Base-by-base conservation (phyloP, 2,329 filamentous ascomycete genomes). In the Cryphonectria naterciae region DNA sequence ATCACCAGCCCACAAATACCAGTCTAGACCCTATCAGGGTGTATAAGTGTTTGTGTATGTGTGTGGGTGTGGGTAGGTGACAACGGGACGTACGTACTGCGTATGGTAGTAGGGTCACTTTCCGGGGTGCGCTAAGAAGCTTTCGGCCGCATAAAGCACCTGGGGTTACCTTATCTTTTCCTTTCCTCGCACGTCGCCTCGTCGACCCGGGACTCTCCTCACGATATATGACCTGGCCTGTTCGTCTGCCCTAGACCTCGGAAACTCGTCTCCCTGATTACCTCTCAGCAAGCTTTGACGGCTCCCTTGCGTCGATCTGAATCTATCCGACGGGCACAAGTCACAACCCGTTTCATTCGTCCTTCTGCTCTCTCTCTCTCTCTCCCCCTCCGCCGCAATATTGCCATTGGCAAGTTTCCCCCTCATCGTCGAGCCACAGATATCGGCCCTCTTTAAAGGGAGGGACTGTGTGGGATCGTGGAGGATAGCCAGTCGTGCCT, bases 121-220 rank as follows among this genome's bases (percentile, higher is more conserved):
- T 65, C 66, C 63, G 56, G 65, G 43, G 64, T 61, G 35, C 68
- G 61, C 66, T 63, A 46, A 63, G 17, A 39, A 43, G 56, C 43
- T 67, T 67, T 54, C 25, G 64, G 43, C 56, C 66, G 37, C 65
- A 25, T 63, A 37, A 8, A 62, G 60, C 37, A 72, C 69, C 32
- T 43, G 63, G 46, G 58, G 63, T 66, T 68, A 71, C 71, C 69
- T 73, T 69, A 71, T 73, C 66, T 71, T 67, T 52, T n/a, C 32
- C 25, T 37, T 63, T 37, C 68, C 25, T 64, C 39, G 25, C 25
- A 22, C 39, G 11, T 43, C 39, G 22, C 43, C 10, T 35, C 46
- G 35, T 25, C 41, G 15, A 67, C 58, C 58, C 60, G 49, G 68
- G 46, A 22, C 19, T 54, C 32, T 41, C 41, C 61, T 25, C 46